Evolutionary conservation across 2,329 filamentous ascomycete species (phyloP), one percentile per base, ranked within the genome.

Genomic region (Aspergillus japonicus): DNA sequence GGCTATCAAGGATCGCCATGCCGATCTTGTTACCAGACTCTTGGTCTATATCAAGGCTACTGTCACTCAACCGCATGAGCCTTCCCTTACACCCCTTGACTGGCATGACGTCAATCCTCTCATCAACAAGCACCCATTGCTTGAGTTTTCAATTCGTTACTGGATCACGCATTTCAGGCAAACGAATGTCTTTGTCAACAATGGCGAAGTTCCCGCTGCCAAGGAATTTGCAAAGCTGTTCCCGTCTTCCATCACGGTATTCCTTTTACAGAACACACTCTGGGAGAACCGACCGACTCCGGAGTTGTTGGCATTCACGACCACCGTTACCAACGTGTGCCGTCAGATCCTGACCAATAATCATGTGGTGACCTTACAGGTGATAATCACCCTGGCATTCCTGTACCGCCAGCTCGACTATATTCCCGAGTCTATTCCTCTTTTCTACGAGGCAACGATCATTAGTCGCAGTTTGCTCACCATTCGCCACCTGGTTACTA

Each of bases 201-300:
- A 73, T 8, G 71, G 71, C 16, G 76, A 79, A 19, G 47, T 57
- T 5, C 71, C 75, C 39, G 69, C 81, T 2, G 74, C 77, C 1
- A 71, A 77, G 21, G 81, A 82, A 33, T 73, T 85, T 53, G 76
- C 78, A 57, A 77, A 77, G 33, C 69, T 80, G 16, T 78, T 85
- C 58, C 82, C 83, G 0, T 70, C 75, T 5, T 77, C 74, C 1
- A 76, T 78, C 0, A 72, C 74, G 3, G 65, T 84, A 19, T 67
- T 80, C 2, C 68, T 83, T 7, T 70, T 85, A 0, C 80, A 84
- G 62, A 78, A 78, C 61, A 72, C 79, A 5, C 73, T 79, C 58
- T 85, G 81, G 80, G 74, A 78, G 26, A 69, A 69, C 51, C 63
- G 66, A n/a, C 62, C 73, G 2, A 71, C 68, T 2, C 75, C 76